Base-by-base conservation (phyloP, 106 monocot species). In the Ottelia alismoides region DNA sequence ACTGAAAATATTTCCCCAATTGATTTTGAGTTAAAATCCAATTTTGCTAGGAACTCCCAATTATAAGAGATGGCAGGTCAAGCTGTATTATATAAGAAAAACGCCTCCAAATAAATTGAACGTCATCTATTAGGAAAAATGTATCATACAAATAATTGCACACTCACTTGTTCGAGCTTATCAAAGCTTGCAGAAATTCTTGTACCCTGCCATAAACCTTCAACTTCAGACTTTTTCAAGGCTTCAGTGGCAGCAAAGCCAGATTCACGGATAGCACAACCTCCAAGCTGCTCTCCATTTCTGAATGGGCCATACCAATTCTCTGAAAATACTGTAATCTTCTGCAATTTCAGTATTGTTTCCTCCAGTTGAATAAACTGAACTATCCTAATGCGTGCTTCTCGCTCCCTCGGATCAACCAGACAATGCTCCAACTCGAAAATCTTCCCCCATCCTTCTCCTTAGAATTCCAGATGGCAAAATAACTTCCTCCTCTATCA, bases 221-320 rank as follows among this genome's bases (percentile, higher is more conserved):
- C 47, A 30, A 89, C 72, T 55, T 84, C 61, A 25, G 74, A 72
- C 10, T 45, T 56, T 45, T 74, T 46, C 56, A 85, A 40, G 16
- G 51, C 44, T 20, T 12, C 51, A 1, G 69, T 62, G 12, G 73
- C 31, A 5, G 89, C 88, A 49, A 98, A 89, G 35, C 74, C 89
- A 27, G 81, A 58, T 60, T 98, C 84, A 28, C 76, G 58, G n/a
- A 98, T 66, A 25, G 82, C 65, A 53, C 96, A 98, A 27, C 88
- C 96, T 5, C 89, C 96, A 3, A 98, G 68, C 53, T 76, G 81
- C 51, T 85, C 96, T 18, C 89, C 89, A 50, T 98, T 75, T 28
- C 79, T 72, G 58, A 79, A 98, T 2, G 89, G 82, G 30, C 96
- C 85, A 53, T 98, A 76, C 96, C 88, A 85, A 19, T 85, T 74